phyloP scores from a whole-genome alignment of 2,329 filamentous ascomycete species.

The Talaromyces albobiverticillius region DNA sequence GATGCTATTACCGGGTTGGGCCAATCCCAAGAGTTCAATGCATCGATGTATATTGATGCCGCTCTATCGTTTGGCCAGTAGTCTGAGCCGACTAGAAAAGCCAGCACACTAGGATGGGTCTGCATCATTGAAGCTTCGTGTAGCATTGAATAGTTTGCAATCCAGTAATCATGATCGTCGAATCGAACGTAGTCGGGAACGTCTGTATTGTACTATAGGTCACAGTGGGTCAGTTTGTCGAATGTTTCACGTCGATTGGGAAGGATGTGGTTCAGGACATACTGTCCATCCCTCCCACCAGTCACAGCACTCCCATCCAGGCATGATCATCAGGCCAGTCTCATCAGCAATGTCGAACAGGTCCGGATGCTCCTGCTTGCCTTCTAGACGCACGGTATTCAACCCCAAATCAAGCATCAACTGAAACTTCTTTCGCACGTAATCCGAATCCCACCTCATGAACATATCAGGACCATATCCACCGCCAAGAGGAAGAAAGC shows the following conservation, averaged over 20 bases:
- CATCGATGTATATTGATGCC: slow-evolving; percentile 52
- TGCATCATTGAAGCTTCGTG: slow-evolving; percentile 62
- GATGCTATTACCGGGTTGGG: slow-evolving; percentile 57
- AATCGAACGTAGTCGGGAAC: slow-evolving; percentile 43
- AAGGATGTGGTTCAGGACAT: not conserved
- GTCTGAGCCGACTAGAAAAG: slow-evolving; percentile 60
- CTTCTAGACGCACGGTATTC: slow-evolving; percentile 63
- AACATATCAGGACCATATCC: slow-evolving; percentile 63
- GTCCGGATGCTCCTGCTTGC: slow-evolving; percentile 62
- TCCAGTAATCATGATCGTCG: slow-evolving; percentile 54
- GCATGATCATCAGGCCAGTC: slow-evolving; percentile 60
- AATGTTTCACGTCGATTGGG: not conserved
- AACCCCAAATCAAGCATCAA: slow-evolving; percentile 60
- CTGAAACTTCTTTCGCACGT: slow-evolving; percentile 49
- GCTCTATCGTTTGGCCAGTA: slow-evolving; percentile 62
- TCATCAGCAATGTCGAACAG: slow-evolving; percentile 59
- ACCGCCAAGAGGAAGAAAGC: slow-evolving; percentile 60
- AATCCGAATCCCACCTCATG: slow-evolving; percentile 53
- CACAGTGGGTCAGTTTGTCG: not conserved
- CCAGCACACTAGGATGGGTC: slow-evolving; percentile 57
- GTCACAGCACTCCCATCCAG: slow-evolving; percentile 66
- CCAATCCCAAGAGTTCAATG: slow-evolving; percentile 54
- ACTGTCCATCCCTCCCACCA: slow-evolving; percentile 64
- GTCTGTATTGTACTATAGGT: slow-evolving; percentile 55
- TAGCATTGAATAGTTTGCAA: slow-evolving; percentile 54